Evolutionary conservation across 2,329 filamentous ascomycete genomes (phyloP).

Genomic region (Pyrenochaeta sp.): DNA sequence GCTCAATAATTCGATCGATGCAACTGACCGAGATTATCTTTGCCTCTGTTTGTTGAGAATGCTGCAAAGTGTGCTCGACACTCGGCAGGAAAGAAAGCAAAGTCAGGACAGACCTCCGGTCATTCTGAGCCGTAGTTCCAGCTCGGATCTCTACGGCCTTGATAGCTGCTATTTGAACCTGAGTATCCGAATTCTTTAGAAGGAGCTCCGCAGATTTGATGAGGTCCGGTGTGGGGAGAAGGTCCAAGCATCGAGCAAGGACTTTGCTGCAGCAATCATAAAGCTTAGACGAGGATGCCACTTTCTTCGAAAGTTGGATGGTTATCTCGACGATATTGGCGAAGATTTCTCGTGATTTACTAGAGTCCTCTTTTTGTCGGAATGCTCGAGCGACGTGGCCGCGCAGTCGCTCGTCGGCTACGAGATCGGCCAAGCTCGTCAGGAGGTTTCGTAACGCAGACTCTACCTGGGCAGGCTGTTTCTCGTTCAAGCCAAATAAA

Average conservation of each 20-base stretch:
- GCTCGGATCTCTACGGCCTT: constrained; percentile 78
- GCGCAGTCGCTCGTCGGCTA: constrained; percentile 41
- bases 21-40: constrained; percentile 88
- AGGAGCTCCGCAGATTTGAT: constrained; percentile 86
- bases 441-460: constrained; percentile 48
- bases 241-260: constrained; percentile 79
- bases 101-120: constrained; percentile 71
- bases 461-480: constrained; percentile 47
- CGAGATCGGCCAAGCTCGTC: constrained; percentile 48
- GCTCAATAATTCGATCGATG: constrained; percentile 90
- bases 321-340: constrained; percentile 50
- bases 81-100: constrained; percentile 81
- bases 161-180: constrained; percentile 77
- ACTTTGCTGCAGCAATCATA: constrained; percentile 66
- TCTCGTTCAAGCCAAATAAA: constrained; percentile 70
- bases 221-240: constrained; percentile 87
- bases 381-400: constrained; percentile 42
- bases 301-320: constrained; percentile 67
- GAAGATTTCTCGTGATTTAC: constrained; percentile 41
- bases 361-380: constrained; percentile 32
- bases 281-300: constrained; percentile 55
- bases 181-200: constrained; percentile 76
- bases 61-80: constrained; percentile 77
- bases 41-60: constrained; percentile 74
- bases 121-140: constrained; percentile 72